Evolutionary conservation across 2,329 filamentous ascomycete genomes (phyloP).

Genomic region (Pezicula carpinea): DNA sequence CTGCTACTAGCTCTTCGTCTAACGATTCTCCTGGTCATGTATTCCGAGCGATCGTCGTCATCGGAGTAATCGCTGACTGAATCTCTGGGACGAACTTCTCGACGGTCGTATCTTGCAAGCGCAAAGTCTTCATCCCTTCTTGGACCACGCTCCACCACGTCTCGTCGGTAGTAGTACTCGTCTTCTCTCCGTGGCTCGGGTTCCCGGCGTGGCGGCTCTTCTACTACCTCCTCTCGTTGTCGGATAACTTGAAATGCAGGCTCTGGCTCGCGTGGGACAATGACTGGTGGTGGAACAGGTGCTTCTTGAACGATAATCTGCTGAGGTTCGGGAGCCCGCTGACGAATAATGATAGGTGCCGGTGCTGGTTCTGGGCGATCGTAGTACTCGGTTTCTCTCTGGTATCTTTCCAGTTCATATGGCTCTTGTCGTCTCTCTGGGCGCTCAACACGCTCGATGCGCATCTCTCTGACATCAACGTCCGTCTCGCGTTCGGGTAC

Average conservation of each 20-base stretch:
- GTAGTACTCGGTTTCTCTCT: constrained; percentile 60
- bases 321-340: constrained; percentile 49
- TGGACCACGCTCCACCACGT: constrained; percentile 22
- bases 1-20: constrained; percentile 45
- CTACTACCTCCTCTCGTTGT: constrained; percentile 17
- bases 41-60: constrained; percentile 33
- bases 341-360: constrained; percentile 51
- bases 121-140: constrained; percentile 20
- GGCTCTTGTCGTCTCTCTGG: constrained; percentile 25
- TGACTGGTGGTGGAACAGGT: constrained; percentile 45
- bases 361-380: constrained; percentile 44
- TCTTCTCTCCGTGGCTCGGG: constrained; percentile 25
- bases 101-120: constrained; percentile 34
- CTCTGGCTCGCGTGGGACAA: constrained; percentile 30
- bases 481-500: constrained; percentile 18
- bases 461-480: constrained; percentile 18
- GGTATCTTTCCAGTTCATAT: constrained; percentile 52
- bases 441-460: constrained; percentile 8
- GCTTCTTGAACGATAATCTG: constrained; percentile 58
- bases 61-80: constrained; percentile 29
- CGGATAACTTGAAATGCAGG: constrained; percentile 20
- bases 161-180: constrained; percentile 32
- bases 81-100: constrained; percentile 29
- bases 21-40: constrained; percentile 32
- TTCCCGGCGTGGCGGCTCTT: constrained; percentile 2